phyloP scores from a whole-genome alignment of 2,329 filamentous ascomycete genomes.

The Ophiostoma novo-ulmi region DNA sequence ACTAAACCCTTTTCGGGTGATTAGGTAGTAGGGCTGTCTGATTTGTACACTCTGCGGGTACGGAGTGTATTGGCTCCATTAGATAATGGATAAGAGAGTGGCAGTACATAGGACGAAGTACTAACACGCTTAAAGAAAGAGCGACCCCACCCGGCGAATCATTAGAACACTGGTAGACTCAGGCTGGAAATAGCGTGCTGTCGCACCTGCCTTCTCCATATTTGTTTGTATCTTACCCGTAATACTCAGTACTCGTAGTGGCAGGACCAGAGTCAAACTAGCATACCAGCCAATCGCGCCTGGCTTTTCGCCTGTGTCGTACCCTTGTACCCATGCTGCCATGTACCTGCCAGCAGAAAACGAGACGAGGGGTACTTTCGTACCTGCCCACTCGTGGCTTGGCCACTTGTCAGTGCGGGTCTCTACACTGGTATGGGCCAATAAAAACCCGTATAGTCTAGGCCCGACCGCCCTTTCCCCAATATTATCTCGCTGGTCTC shows the following conservation, averaged over 20 bases:
- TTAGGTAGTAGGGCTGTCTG: constrained; percentile 7
- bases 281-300: neutral
- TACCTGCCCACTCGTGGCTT: neutral
- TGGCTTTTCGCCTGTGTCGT: constrained; percentile 3
- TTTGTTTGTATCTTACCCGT: neutral
- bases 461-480: constrained; percentile 14
- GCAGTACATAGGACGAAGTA: constrained; percentile 7
- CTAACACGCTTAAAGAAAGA: neutral
- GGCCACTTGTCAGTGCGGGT: constrained; percentile 8
- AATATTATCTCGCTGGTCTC: neutral
- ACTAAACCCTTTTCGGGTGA: constrained; percentile 19
- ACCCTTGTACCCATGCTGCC: constrained; percentile 10
- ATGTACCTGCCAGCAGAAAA: neutral
- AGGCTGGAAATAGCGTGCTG: neutral
- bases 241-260: neutral
- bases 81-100: neutral
- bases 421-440: neutral
- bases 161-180: constrained; percentile 1
- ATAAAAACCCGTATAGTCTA: neutral
- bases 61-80: neutral
- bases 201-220: constrained; percentile 6
- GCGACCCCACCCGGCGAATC: neutral
- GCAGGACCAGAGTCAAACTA: constrained; percentile 7
- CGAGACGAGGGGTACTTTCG: neutral
- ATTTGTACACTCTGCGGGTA: constrained; percentile 3